These are phyloP conservation scores for Berkeleyomyces basicola DNA, from an alignment of 2,329 filamentous ascomycete genomes.

Conservation along the genomic window DNA sequence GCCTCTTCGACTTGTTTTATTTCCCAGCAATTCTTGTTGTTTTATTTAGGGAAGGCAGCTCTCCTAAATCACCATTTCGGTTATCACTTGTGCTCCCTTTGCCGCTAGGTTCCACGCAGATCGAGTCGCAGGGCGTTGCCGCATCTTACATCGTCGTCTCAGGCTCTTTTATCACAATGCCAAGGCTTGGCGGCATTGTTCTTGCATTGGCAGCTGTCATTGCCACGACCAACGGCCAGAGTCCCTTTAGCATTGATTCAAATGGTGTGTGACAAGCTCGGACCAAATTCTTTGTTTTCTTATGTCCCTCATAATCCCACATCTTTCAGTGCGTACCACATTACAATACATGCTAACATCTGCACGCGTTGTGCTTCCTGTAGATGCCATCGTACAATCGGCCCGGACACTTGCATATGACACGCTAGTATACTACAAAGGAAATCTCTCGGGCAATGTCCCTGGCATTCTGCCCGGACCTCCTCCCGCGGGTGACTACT, in stretches of 20 bases:
- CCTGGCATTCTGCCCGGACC: constrained; percentile 42
- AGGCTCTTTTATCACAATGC: neutral
- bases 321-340: neutral
- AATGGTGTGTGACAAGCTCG: neutral
- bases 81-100: neutral
- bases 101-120: neutral
- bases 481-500: constrained; percentile 39
- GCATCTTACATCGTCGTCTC: too few relatives aligned
- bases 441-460: constrained; percentile 33
- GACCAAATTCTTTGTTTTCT: neutral
- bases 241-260: constrained; percentile 4
- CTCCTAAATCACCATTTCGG: neutral
- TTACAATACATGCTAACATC: neutral
- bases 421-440: constrained; percentile 33
- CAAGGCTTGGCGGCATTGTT: neutral
- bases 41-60: neutral
- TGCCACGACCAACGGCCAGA: neutral
- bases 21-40: neutral
- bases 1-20: neutral
- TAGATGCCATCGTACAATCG: constrained; percentile 30
- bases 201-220: neutral
- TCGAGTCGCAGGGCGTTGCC: too few relatives aligned
- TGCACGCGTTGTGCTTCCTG: neutral
- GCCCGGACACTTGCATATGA: constrained; percentile 34
- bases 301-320: neutral